Evolutionary conservation across 1,284 basidiomycete genomes (phyloP).

Genomic region (Ganoderma meredithae): DNA sequence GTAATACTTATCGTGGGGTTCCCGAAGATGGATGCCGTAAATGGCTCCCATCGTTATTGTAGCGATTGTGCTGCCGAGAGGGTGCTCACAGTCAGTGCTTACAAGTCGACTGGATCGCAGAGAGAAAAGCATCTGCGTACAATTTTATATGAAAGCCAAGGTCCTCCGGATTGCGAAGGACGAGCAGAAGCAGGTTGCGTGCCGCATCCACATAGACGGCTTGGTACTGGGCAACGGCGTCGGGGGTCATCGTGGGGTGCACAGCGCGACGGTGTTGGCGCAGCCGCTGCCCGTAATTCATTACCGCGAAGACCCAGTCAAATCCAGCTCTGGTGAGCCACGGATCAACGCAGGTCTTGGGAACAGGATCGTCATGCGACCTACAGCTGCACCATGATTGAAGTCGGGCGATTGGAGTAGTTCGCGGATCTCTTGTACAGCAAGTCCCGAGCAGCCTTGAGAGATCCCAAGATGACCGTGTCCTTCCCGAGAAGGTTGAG

Average conservation of each 20-base stretch:
- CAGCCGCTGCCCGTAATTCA: conserved; percentile 25
- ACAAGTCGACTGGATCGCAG: too few species aligned
- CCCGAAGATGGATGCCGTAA: conserved; percentile 42
- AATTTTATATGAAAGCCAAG: conserved; percentile 27
- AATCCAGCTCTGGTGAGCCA: conserved; percentile 4
- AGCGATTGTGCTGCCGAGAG: conserved; percentile 36
- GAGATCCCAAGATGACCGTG: conserved; percentile 66
- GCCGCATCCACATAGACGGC: conserved; percentile 11
- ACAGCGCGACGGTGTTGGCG: conserved; percentile 28
- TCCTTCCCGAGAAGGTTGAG: conserved; percentile 66
- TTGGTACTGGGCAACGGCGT: conserved; percentile 17
- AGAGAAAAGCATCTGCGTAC: conserved; percentile 11
- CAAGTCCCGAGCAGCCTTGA: conserved; percentile 60
- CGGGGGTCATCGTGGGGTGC: conserved; percentile 21
- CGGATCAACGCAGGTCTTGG: background rate
- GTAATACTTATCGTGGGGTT: conserved; percentile 33
- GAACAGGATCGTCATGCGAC: background rate
- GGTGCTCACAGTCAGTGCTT: background rate
- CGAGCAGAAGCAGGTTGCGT: conserved; percentile 17
- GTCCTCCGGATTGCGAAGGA: conserved; percentile 17
- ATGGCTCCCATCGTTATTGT: conserved; percentile 41
- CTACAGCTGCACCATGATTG: conserved; percentile 29
- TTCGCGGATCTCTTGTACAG: conserved; percentile 71
- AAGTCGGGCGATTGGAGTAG: conserved; percentile 69
- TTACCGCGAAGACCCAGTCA: conserved; percentile 30